Percentiles rank a stretch among this genome's conserved stretches.
Evolutionary conservation across 345 rosid species (phyloP).

Genomic region (Euphorbia lathyris): DNA sequence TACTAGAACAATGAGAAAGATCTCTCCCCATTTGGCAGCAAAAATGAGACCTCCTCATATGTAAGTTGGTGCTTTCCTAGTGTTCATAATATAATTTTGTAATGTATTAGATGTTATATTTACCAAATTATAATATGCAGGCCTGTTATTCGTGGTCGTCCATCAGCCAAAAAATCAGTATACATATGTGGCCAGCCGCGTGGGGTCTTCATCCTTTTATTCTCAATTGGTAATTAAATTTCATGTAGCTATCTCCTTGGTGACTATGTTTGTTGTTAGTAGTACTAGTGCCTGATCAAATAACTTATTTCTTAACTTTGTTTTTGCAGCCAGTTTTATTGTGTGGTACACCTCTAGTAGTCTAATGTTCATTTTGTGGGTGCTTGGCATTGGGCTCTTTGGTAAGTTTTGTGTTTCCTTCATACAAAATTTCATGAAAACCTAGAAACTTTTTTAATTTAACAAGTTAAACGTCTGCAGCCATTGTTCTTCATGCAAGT

Average conservation of each 20-base stretch:
- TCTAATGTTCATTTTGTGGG: conserved; percentile 69
- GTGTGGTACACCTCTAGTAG: conserved; percentile 84
- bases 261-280: not conserved
- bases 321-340: conserved; percentile 56
- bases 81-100: conserved; percentile 4
- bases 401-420: conserved; percentile 33
- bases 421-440: no score
- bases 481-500: conserved; percentile 79
- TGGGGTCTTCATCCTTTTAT: conserved; percentile 70
- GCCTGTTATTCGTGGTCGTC: conserved; percentile 93
- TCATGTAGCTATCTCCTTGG: not conserved
- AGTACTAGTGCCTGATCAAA: conserved; percentile 6
- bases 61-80: conserved; percentile 33
- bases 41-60: conserved; percentile 94
- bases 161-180: conserved; percentile 72
- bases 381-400: conserved; percentile 62
- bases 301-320: not conserved
- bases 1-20: conserved; percentile 75
- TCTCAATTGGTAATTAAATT: conserved; percentile 58
- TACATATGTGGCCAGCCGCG: conserved; percentile 87
- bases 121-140: conserved; percentile 38
- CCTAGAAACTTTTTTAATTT: not conserved
- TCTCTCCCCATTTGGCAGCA: conserved; percentile 97
- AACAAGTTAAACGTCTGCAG: conserved; percentile 29
- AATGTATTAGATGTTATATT: not conserved